These are phyloP conservation scores for Kluyveromyces sp. DNA, from an alignment of 1,139 yeast species.

Conservation along the genomic window DNA sequence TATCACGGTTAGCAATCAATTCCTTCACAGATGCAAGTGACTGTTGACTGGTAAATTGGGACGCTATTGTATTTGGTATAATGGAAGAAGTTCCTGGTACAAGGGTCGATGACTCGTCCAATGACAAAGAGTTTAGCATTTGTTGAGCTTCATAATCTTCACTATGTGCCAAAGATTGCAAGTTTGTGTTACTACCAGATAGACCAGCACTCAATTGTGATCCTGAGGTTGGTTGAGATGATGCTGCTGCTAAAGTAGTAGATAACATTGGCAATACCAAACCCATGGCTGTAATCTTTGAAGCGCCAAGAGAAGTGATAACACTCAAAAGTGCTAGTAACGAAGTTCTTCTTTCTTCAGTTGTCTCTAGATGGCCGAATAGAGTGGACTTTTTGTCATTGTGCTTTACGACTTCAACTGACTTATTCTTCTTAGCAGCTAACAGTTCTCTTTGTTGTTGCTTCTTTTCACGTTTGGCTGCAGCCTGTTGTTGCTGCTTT, in stretches of 20 bases:
- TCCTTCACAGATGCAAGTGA: slow-evolving; percentile 27
- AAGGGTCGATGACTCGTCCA: slow-evolving; percentile 23
- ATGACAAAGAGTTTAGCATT: slow-evolving; percentile 21
- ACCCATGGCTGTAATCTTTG: slow-evolving; percentile 31
- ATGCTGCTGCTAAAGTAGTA: slow-evolving; percentile 17
- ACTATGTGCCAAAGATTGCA: slow-evolving; percentile 8
- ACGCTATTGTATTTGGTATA: slow-evolving; percentile 24
- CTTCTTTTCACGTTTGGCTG: slow-evolving; percentile 28
- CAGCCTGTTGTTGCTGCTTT: slow-evolving; percentile 30
- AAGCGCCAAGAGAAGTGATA: slow-evolving; percentile 25
- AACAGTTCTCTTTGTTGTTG: slow-evolving; percentile 28
- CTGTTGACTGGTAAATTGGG: slow-evolving; percentile 21
- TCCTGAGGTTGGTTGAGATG: slow-evolving; percentile 15
- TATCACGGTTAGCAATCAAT: slow-evolving; percentile 32
- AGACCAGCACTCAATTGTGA: slow-evolving; percentile 3
- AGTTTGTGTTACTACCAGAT: slow-evolving; percentile 6
- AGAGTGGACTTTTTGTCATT: slow-evolving; percentile 37
- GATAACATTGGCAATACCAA: slow-evolving; percentile 23
- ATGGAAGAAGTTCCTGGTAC: slow-evolving; percentile 29
- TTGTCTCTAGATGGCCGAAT: slow-evolving; percentile 82
- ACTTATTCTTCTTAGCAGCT: slow-evolving; percentile 41
- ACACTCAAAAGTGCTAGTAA: slow-evolving; percentile 33
- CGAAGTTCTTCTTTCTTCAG: slow-evolving; percentile 68
- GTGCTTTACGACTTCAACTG: slow-evolving; percentile 29
- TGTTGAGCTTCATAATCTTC: slow-evolving; percentile 21